phyloP scores from a whole-genome alignment of 177 flowering plant genomes.

The Vitis hybrid region DNA sequence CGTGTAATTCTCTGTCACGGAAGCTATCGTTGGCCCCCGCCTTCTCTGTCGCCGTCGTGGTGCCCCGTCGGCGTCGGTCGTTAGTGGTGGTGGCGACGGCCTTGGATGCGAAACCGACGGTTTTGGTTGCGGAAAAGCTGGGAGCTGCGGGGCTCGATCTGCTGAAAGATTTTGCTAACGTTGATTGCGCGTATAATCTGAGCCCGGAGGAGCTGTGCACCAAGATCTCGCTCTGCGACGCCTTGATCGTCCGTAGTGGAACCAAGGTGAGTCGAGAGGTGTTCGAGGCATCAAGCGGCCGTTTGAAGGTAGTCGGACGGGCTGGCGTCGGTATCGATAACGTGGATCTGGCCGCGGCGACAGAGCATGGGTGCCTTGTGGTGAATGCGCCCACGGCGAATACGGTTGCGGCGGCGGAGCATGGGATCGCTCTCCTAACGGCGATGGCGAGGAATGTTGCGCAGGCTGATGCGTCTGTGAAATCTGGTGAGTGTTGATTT shows the following conservation, averaged over 20 bases:
- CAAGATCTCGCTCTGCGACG: constrained; percentile 88
- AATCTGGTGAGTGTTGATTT: constrained; percentile 49
- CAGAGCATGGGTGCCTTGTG: constrained; percentile 84
- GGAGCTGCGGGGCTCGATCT: constrained; percentile 67
- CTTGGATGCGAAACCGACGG: constrained; percentile 62
- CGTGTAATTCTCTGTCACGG: constrained; percentile 28
- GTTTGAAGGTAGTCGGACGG: constrained; percentile 79
- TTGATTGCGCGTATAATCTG: constrained; percentile 73
- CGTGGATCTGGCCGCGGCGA: constrained; percentile 89
- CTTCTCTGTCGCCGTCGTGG: constrained; percentile 19
- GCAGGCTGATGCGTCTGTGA: constrained; percentile 77
- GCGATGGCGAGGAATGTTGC: constrained; percentile 81
- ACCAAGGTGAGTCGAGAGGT: constrained; percentile 79
- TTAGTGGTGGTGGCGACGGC: constrained; percentile 25
- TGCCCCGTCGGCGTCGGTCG: constrained; percentile 16
- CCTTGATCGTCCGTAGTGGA: constrained; percentile 77
- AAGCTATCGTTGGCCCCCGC: constrained; percentile 20
- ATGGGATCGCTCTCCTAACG: constrained; percentile 71
- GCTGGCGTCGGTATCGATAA: constrained; percentile 94
- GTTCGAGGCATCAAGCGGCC: constrained; percentile 67
- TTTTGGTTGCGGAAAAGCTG: constrained; percentile 80
- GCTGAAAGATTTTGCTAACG: constrained; percentile 66
- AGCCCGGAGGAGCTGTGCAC: constrained; percentile 77
- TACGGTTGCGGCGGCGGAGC: constrained; percentile 89
- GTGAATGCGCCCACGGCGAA: constrained; percentile 92